Evolutionary conservation across 2,329 filamentous ascomycete genomes (phyloP).

Genomic region (Colletotrichum camelliae): DNA sequence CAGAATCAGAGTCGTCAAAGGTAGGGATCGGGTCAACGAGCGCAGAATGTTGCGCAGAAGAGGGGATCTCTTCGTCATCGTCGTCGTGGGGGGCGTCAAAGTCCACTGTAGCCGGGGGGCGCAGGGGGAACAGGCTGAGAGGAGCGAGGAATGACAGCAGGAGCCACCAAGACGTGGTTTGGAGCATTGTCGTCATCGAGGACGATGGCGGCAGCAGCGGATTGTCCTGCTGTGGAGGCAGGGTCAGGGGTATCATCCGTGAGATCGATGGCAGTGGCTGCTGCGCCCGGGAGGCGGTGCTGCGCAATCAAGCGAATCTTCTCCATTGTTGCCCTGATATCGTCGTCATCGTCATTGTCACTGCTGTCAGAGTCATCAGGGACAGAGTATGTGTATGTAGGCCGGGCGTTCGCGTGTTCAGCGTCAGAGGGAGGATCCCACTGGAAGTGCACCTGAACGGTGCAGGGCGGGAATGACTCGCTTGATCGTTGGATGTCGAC

Average conservation of each 20-base stretch:
- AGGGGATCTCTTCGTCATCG: background rate
- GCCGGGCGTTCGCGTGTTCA: background rate
- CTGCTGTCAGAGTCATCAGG: slow-evolving; percentile 46
- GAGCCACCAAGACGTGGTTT: background rate
- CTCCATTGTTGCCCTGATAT: slow-evolving; percentile 6
- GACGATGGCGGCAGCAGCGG: background rate
- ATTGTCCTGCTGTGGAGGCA: background rate
- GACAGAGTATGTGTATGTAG: slow-evolving; percentile 44
- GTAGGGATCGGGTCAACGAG: background rate
- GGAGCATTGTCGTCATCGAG: background rate
- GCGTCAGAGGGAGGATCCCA: slow-evolving; percentile 24
- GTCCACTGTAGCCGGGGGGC: background rate
- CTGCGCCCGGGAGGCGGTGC: background rate
- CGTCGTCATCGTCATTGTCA: slow-evolving; percentile 28
- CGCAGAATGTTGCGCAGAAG: background rate
- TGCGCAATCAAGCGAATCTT: background rate
- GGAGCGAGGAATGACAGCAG: background rate
- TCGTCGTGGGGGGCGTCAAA: slow-evolving; percentile 2
- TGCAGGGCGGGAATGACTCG: slow-evolving; percentile 42
- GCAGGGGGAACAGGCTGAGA: background rate
- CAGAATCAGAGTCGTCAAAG: background rate
- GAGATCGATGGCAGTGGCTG: slow-evolving; percentile 3
- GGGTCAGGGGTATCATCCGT: background rate
- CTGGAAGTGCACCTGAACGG: slow-evolving; percentile 37
- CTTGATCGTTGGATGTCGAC: slow-evolving; percentile 37